These are phyloP conservation scores for Cardamine occulta DNA, from an alignment of 345 rosid species.

Conservation along the genomic window DNA sequence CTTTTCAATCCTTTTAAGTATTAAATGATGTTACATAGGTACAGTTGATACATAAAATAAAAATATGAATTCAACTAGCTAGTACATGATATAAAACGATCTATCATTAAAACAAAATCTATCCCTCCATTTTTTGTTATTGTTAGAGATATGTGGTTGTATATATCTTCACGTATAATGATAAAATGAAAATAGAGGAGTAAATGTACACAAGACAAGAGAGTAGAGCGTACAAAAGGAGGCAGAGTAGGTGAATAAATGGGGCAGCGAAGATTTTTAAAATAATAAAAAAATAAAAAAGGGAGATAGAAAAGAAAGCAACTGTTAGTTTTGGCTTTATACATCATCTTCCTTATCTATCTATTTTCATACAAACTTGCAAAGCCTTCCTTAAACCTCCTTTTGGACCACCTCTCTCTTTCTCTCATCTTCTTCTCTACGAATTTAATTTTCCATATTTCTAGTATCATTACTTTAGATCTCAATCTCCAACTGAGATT, in stretches of 20 bases:
- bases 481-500: constrained; percentile 76
- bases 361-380: constrained; percentile 52
- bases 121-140: not conserved
- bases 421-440: constrained; percentile 25
- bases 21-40: not conserved
- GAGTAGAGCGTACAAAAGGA: constrained; percentile 33
- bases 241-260: constrained; percentile 52
- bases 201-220: constrained; percentile 31
- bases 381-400: constrained; percentile 48
- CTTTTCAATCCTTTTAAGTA: not conserved
- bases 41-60: not conserved
- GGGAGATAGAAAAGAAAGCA: constrained; percentile 44
- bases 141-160: not conserved
- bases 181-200: not conserved
- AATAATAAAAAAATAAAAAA: not conserved
- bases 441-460: constrained; percentile 42
- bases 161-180: not conserved
- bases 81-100: not conserved
- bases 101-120: not conserved
- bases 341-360: constrained; percentile 59
- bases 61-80: not conserved
- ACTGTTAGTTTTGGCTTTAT: constrained; percentile 67
- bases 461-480: constrained; percentile 56
- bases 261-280: constrained; percentile 26
- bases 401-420: constrained; percentile 38